A percentile compares a stretch with the other conserved stretches of the same genome.
Conservation (phyloP, 768 basidiomycete species). For the Chlorophyllum brunneum region DNA sequence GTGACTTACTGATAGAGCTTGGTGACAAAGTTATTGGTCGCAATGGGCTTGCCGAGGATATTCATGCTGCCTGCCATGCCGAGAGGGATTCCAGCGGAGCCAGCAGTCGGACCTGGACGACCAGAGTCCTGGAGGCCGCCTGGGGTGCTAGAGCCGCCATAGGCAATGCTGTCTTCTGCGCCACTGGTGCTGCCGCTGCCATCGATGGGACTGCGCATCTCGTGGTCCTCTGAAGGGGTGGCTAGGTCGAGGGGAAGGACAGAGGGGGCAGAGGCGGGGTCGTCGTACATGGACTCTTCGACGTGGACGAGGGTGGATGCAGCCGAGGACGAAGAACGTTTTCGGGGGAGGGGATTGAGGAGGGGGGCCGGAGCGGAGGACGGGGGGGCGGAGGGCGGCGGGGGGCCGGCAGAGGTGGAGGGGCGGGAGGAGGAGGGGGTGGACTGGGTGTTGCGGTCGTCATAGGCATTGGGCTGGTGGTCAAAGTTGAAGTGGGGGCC, state of each 20-base stretch:
- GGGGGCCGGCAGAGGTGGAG: conserved; percentile 22
- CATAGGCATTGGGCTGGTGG: conserved; percentile 24
- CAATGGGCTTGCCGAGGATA: conserved; percentile 62
- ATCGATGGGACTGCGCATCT: conserved; percentile 47
- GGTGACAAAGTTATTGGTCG: conserved; percentile 80
- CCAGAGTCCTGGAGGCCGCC: conserved; percentile 15
- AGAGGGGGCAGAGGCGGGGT: conserved; percentile 16
- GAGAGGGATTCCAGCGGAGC: neutral
- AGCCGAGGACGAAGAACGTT: conserved; percentile 60
- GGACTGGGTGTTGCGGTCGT: conserved; percentile 26
- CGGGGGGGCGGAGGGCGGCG: conserved; percentile 5
- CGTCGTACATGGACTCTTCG: conserved; percentile 40
- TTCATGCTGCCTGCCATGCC: conserved; percentile 43
- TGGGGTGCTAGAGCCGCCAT: conserved; percentile 7
- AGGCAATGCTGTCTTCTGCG: conserved; percentile 32
- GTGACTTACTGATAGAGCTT: conserved; percentile 78
- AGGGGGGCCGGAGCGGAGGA: conserved; percentile 27
- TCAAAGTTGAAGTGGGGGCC: conserved; percentile 50
- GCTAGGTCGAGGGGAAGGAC: conserved; percentile 33
- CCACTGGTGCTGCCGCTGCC: conserved; percentile 45
- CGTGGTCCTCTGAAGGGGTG: conserved; percentile 54
- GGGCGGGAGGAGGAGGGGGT: conserved; percentile 17
- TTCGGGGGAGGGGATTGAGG: conserved; percentile 54
- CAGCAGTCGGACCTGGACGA: conserved; percentile 12
- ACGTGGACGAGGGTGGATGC: conserved; percentile 35